Evolutionary conservation across 345 rosid species (phyloP), one percentile per base, ranked within the genome.

Genomic region (Gossypium sturtianum): DNA sequence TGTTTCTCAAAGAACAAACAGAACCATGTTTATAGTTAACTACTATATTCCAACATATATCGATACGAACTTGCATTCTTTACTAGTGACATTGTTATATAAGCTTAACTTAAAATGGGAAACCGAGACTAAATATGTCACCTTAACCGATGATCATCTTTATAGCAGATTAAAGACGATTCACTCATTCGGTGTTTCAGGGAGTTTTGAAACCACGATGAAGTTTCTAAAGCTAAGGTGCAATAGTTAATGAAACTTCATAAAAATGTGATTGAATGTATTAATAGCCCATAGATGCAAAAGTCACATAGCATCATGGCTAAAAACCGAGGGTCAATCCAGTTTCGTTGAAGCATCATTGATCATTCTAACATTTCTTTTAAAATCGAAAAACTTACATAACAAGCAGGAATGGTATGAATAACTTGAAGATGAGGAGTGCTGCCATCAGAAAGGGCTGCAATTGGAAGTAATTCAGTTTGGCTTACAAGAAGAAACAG

Each of bases 391-490:
- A 20, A 48, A 80, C 98, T 94, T 86, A 94, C 98, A 92, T 89
- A 73, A 94, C 98, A 72, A 94, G 93, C 89, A 94, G 76, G 84
- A 94, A 94, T 11, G 97, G 98, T 86, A 94, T 88, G 86, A 94
- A 88, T 71, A 94, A 85, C 93, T 94, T 94, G 91, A 92, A 90
- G 79, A 91, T 89, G 19, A 94, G 95, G 59, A 94, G 89, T 34
- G 95, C 93, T 75, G 97, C 92, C 98, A 94, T 94, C 86, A 92
- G 76, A 86, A 94, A 94, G 1, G 97, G 98, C 98, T 94, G 92
- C 81, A 82, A 59, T 77, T 3, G 63, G 66, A 71, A 4, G 47
- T 15, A 77, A 66, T 38, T 20, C 20, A 56, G 12, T 69, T 83
- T 76, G 68, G 79, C 65, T 58, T 61, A 70, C 34, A 66, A 52